phyloP scores from a whole-genome alignment of 805 yeast genomes.

The Brettanomyces nanus region DNA sequence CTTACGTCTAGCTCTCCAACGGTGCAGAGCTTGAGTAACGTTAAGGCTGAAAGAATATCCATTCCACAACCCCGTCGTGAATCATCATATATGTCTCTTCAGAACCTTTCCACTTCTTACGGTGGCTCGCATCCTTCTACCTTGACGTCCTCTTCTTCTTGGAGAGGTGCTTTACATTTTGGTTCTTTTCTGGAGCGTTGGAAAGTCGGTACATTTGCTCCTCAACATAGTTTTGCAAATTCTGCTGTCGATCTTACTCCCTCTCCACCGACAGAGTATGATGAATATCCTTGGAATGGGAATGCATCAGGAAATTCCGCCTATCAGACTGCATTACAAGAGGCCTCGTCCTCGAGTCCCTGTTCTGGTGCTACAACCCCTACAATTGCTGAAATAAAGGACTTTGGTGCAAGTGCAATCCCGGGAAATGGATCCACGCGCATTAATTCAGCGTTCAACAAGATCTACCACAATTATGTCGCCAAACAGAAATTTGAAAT shows the following conservation, averaged over 20 bases:
- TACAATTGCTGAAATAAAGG: background rate
- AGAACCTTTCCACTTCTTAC: constrained; percentile 30
- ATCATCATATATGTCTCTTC: constrained; percentile 28
- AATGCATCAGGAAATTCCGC: constrained; percentile 8
- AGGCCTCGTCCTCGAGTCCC: constrained; percentile 1
- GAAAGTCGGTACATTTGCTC: constrained; percentile 10
- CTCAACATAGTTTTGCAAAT: constrained; percentile 1
- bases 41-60: constrained; percentile 14
- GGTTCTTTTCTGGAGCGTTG: constrained; percentile 25
- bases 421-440: background rate
- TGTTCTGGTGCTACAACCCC: background rate
- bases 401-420: background rate
- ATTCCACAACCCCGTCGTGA: constrained; percentile 19
- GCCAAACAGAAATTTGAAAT: constrained; percentile 7
- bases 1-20: constrained; percentile 16
- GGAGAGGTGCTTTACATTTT: constrained; percentile 20
- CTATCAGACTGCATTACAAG: constrained; percentile 7
- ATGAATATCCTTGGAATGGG: constrained; percentile 22
- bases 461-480: background rate
- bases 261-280: constrained; percentile 21
- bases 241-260: constrained; percentile 14
- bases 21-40: constrained; percentile 4
- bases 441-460: background rate
- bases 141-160: constrained; percentile 15
- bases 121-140: constrained; percentile 15